Percentiles rank a stretch among this genome's conserved stretches.
These are phyloP conservation scores for Solanum rostratum DNA, from an alignment of 257 asterid genomes.

Conservation along the genomic window DNA sequence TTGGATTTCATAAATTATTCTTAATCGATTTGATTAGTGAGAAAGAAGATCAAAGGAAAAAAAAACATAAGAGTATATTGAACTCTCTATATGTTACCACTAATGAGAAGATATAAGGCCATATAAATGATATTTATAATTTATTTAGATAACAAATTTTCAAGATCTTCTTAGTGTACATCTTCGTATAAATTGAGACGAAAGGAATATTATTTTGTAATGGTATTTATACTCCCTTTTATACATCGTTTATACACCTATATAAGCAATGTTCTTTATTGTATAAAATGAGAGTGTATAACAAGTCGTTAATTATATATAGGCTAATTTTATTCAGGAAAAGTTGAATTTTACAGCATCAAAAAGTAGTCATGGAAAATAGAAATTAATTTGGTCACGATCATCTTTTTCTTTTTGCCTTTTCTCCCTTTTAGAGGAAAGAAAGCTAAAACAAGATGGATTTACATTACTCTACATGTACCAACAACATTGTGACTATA, in stretches of 20 bases:
- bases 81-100: no score
- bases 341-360: not conserved
- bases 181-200: not conserved
- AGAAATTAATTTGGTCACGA: not conserved
- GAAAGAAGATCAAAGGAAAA: not conserved
- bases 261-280: not conserved
- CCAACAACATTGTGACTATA: not conserved
- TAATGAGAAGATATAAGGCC: no score
- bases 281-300: not conserved
- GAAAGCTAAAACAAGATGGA: not conserved
- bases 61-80: no score
- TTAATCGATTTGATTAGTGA: not conserved
- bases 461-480: not conserved
- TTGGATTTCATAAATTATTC: not conserved
- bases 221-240: not conserved
- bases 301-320: not conserved
- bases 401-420: not conserved
- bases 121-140: no score
- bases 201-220: not conserved
- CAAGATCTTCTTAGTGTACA: no score
- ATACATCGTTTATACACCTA: not conserved
- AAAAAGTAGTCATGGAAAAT: not conserved
- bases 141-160: no score
- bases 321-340: no score
- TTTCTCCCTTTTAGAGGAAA: not conserved